phyloP scores from a whole-genome alignment of 495 filamentous ascomycete species.

The Lasiosphaeriaceae sp. region DNA sequence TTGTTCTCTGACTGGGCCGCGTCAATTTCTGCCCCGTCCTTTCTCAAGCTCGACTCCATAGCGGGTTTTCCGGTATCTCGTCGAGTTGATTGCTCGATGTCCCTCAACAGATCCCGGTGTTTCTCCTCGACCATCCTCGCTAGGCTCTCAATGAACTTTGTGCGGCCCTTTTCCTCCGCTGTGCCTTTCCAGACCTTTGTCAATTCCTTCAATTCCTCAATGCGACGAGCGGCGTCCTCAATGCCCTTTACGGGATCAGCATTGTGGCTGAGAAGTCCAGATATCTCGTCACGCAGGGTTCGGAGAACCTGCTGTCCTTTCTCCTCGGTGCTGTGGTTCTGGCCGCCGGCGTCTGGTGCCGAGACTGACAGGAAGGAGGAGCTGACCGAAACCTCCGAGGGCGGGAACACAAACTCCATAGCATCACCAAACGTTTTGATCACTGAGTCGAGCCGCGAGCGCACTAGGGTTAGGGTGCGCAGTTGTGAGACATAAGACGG shows the following conservation, averaged over 20 bases:
- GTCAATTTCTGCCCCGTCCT: slow-evolving; percentile 8
- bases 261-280: slow-evolving; percentile 56
- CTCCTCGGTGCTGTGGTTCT: slow-evolving; percentile 64
- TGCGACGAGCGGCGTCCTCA: slow-evolving; percentile 64
- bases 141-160: slow-evolving; percentile 75
- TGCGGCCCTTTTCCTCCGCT: slow-evolving; percentile 82
- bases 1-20: slow-evolving; percentile 23
- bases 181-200: slow-evolving; percentile 87
- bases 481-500: slow-evolving; percentile 72
- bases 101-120: slow-evolving; percentile 51
- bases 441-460: slow-evolving; percentile 75
- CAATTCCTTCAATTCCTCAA: slow-evolving; percentile 69
- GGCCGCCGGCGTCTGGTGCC: slow-evolving; percentile 62
- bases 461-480: slow-evolving; percentile 77
- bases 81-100: slow-evolving; percentile 38
- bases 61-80: slow-evolving; percentile 19
- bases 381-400: slow-evolving; percentile 66
- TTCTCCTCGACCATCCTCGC: slow-evolving; percentile 58
- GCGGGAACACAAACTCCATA: slow-evolving; percentile 88
- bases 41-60: slow-evolving; percentile 6
- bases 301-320: slow-evolving; percentile 72
- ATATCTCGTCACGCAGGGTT: slow-evolving; percentile 67
- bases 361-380: slow-evolving; percentile 81
- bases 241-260: slow-evolving; percentile 49
- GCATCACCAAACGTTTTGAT: slow-evolving; percentile 88